Conservation (phyloP, 2,329 filamentous ascomycete species). For the Monilinia aucupariae region DNA sequence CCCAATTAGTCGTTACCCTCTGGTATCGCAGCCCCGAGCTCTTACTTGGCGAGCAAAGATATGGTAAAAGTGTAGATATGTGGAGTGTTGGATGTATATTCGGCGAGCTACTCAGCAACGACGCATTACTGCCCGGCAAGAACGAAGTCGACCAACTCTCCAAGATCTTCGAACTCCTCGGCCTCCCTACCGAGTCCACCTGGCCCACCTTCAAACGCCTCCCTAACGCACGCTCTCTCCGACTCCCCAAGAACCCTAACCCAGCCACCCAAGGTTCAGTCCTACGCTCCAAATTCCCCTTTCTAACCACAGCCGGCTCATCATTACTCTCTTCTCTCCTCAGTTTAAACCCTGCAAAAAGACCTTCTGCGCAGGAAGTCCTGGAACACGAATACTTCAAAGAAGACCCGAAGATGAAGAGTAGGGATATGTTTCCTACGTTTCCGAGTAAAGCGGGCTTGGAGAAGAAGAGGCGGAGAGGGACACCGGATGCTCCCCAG, state of each 20-base stretch:
- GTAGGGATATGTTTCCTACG: constrained; percentile 88
- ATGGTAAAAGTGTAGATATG: constrained; percentile 77
- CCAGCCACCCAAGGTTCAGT: constrained; percentile 43
- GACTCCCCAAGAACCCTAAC: constrained; percentile 52
- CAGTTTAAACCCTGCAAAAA: constrained; percentile 63
- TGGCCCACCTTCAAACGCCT: constrained; percentile 87
- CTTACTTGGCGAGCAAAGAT: constrained; percentile 71
- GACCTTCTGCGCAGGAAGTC: constrained; percentile 69
- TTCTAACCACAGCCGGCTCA: constrained; percentile 70
- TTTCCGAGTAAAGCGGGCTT: constrained; percentile 93
- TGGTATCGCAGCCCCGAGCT: constrained; percentile 96
- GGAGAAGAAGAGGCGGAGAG: constrained; percentile 67
- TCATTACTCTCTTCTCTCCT: constrained; percentile 65
- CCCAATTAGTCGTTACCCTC: constrained; percentile 88
- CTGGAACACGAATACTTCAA: constrained; percentile 78
- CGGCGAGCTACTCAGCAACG: constrained; percentile 77
- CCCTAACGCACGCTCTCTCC: constrained; percentile 77
- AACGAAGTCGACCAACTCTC: constrained; percentile 90
- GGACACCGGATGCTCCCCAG: constrained; percentile 77
- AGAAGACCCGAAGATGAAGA: constrained; percentile 86
- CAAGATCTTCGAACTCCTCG: constrained; percentile 84
- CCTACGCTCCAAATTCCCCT: constrained; percentile 73
- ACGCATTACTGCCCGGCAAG: constrained; percentile 77
- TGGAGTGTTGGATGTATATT: constrained; percentile 98
- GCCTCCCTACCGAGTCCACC: constrained; percentile 71